Conservation (phyloP, 495 filamentous ascomycete genomes). For the Hypoxylon perforatum region DNA sequence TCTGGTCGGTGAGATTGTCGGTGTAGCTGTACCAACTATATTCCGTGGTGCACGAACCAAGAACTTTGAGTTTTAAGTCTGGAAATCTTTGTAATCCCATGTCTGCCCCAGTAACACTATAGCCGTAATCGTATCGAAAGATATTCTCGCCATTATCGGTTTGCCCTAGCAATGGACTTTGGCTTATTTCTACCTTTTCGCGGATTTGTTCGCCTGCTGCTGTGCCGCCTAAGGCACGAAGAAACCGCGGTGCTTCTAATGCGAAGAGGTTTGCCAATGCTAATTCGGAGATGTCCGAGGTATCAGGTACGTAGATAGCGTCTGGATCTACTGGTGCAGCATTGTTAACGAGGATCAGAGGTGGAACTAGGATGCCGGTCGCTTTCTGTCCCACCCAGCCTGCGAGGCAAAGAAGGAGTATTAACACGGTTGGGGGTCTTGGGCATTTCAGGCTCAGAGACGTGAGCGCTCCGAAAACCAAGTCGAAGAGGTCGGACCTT, state of each 20-base stretch:
- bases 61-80: constrained; percentile 44
- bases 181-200: constrained; percentile 18
- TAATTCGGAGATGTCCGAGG: neutral
- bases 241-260: constrained; percentile 39
- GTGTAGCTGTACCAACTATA: constrained; percentile 39
- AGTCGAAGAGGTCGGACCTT: constrained; percentile 32
- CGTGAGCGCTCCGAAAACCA: constrained; percentile 37
- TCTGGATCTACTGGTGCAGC: constrained; percentile 42
- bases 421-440: constrained; percentile 9
- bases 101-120: constrained; percentile 47
- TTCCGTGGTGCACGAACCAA: constrained; percentile 51
- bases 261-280: constrained; percentile 22
- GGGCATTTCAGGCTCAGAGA: constrained; percentile 17
- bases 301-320: constrained; percentile 40
- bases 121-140: constrained; percentile 45
- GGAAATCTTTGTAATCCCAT: constrained; percentile 50
- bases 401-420: constrained; percentile 28
- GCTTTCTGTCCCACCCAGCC: constrained; percentile 37
- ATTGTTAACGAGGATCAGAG: constrained; percentile 38
- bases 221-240: constrained; percentile 45
- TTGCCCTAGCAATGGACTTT: constrained; percentile 19
- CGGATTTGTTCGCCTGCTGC: constrained; percentile 28
- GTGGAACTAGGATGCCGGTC: constrained; percentile 41
- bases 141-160: constrained; percentile 29
- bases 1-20: neutral